phyloP scores from a whole-genome alignment of 352 stramenopile genomes.

The Globisporangium paroecandrum region DNA sequence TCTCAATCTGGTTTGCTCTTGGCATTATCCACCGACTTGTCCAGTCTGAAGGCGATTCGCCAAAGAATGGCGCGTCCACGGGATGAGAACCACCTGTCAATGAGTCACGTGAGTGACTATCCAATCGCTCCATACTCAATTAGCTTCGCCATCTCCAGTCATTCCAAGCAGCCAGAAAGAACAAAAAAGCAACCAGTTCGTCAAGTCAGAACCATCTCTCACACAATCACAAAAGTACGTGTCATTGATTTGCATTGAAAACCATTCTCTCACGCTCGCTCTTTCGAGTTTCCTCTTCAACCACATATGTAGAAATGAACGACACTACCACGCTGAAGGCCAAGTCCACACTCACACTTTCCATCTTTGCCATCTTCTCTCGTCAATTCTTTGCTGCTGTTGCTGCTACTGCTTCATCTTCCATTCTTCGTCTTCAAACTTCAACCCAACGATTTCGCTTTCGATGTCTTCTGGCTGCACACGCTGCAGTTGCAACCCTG shows the following conservation, averaged over 20 bases:
- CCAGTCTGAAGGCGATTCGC: conserved; percentile 11
- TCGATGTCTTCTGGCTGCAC: background rate
- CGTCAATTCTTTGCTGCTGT: background rate
- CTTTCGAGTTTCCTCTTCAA: background rate
- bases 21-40: background rate
- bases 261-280: background rate
- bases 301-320: background rate
- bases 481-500: conserved; percentile 10
- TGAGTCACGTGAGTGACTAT: background rate
- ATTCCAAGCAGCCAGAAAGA: background rate
- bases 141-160: background rate
- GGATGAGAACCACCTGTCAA: background rate
- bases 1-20: background rate
- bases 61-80: conserved; percentile 3
- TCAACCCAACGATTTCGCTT: background rate
- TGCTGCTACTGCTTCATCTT: background rate
- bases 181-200: background rate
- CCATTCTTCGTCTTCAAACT: conserved; percentile 1
- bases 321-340: background rate
- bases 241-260: background rate
- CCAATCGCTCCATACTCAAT: background rate
- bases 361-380: background rate
- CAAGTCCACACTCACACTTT: background rate
- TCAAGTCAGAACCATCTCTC: background rate
- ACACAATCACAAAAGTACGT: background rate